Percentiles rank a stretch among this genome's conserved stretches.
phyloP scores from a whole-genome alignment of 805 yeast genomes.

The Babjeviella inositovora region DNA sequence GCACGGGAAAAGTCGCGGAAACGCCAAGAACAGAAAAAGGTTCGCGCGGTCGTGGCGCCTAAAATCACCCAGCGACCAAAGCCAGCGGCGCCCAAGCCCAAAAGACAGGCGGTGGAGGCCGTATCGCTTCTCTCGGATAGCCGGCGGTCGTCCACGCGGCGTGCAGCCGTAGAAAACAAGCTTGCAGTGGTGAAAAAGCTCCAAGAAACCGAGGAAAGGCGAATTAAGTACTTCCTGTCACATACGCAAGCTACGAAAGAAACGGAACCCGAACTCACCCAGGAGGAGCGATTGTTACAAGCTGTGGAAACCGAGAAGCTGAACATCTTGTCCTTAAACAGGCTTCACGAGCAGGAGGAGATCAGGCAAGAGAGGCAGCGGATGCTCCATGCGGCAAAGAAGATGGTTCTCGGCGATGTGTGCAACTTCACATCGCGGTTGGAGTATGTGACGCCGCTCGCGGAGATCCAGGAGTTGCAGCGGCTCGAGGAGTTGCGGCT shows the following conservation, averaged over 20 bases:
- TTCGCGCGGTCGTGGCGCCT: slow-evolving; percentile 12
- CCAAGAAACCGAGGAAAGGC: slow-evolving; percentile 9
- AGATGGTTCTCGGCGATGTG: slow-evolving; percentile 43
- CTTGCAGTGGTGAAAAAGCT: too few relatives aligned
- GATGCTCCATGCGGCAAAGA: slow-evolving; percentile 50
- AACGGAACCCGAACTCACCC: slow-evolving; percentile 25
- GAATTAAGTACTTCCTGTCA: slow-evolving; percentile 15
- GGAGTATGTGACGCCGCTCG: slow-evolving; percentile 41
- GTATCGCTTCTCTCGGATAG: slow-evolving; percentile 31
- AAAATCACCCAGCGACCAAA: slow-evolving; percentile 12
- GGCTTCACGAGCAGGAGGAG: slow-evolving; percentile 73
- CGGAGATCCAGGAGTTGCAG: slow-evolving; percentile 37
- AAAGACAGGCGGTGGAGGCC: slow-evolving; percentile 13
- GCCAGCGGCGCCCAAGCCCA: slow-evolving; percentile 9
- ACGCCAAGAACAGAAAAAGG: slow-evolving; percentile 9
- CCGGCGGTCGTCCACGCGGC: slow-evolving; percentile 64
- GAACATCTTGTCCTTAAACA: slow-evolving; percentile 57
- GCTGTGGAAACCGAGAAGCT: slow-evolving; percentile 76
- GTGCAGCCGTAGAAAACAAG: slow-evolving; percentile 64
- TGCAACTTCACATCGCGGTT: slow-evolving; percentile 33
- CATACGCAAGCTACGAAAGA: slow-evolving; percentile 6
- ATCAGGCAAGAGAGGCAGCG: slow-evolving; percentile 66
- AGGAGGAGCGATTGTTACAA: slow-evolving; percentile 61
- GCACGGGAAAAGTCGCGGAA: slow-evolving; percentile 18
- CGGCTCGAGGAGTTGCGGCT: slow-evolving; percentile 7